Evolutionary conservation across 179 eudicot genomes (phyloP).

Genomic region (Beta macrorhiza): DNA sequence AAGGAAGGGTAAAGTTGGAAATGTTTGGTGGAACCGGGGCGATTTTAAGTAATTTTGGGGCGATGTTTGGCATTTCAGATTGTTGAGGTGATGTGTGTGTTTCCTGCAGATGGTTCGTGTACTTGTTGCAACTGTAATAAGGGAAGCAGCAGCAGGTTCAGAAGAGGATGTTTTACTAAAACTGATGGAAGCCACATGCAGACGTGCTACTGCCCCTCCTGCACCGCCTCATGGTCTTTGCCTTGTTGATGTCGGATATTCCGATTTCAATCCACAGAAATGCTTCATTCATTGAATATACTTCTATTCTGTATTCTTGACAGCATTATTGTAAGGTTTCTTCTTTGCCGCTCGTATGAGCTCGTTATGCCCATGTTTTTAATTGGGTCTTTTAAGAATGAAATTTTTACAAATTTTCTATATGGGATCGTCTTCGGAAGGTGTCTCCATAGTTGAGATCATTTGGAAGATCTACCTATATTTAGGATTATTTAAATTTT

Average conservation of each 20-base stretch:
- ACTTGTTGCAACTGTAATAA: conserved; percentile 79
- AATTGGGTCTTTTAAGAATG: background rate
- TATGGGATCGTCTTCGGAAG: too few relatives aligned
- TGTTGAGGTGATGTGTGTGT: background rate
- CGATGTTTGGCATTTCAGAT: background rate
- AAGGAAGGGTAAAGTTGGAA: too few relatives aligned
- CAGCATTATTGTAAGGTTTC: background rate
- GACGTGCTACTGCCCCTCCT: conserved; percentile 96
- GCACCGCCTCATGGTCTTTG: conserved; percentile 97
- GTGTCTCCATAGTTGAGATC: too few relatives aligned
- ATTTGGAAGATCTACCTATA: too few relatives aligned
- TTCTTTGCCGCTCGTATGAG: background rate
- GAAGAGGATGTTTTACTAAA: conserved; percentile 67
- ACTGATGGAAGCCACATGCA: conserved; percentile 80
- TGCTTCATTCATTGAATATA: conserved; percentile 46
- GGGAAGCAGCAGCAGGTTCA: conserved; percentile 95
- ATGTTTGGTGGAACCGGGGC: too few relatives aligned
- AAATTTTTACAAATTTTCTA: background rate
- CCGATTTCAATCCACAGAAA: conserved; percentile 47
- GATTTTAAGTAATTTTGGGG: too few relatives aligned
- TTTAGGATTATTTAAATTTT: too few relatives aligned
- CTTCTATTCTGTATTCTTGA: background rate
- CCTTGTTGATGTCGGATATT: conserved; percentile 86
- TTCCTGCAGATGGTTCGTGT: conserved; percentile 80
- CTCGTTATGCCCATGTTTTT: background rate